These are phyloP conservation scores for Hymenochaete sp. DNA, from an alignment of 1,284 basidiomycete genomes.

Conservation along the genomic window DNA sequence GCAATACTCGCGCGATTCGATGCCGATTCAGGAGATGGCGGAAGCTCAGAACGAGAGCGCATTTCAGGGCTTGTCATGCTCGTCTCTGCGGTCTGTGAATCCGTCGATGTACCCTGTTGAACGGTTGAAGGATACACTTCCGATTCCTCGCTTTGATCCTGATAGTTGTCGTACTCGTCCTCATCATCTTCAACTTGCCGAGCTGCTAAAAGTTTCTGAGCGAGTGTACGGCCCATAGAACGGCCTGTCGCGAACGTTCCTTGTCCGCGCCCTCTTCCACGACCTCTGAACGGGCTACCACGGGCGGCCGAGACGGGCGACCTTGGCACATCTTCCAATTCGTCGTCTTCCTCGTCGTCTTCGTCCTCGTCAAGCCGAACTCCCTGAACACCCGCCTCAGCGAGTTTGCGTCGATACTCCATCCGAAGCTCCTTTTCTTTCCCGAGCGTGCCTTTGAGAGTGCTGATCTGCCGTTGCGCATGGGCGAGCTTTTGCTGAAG, in stretches of 20 bases:
- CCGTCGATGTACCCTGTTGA: conserved; percentile 25
- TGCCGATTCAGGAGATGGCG: conserved; percentile 28
- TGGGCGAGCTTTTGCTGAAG: conserved; percentile 72
- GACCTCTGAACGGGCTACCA: conserved; percentile 34
- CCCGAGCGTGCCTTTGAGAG: conserved; percentile 66
- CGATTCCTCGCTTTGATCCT: conserved; percentile 34
- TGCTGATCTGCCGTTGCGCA: conserved; percentile 73
- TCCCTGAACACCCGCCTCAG: conserved; percentile 29
- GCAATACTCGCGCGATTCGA: conserved; percentile 42
- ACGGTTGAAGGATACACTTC: conserved; percentile 38
- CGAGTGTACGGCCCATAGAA: conserved; percentile 47
- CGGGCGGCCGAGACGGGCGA: conserved; percentile 30
- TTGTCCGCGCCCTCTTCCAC: conserved; percentile 32
- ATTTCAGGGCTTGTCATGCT: conserved; percentile 1
- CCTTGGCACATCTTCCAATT: conserved; percentile 36
- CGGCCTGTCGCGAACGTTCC: conserved; percentile 31
- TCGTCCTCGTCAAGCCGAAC: conserved; percentile 23
- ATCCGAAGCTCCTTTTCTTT: conserved; percentile 74
- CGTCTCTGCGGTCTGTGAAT: conserved; percentile 28
- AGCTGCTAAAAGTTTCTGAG: conserved; percentile 53
- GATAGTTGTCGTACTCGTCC: conserved; percentile 38
- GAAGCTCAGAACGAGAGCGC: background rate
- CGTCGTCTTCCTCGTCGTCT: conserved; percentile 36
- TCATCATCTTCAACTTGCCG: conserved; percentile 37
- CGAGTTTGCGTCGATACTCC: conserved; percentile 48